Base-by-base conservation (phyloP, 2,329 filamentous ascomycete species). In the Xylariaceae sp. region DNA sequence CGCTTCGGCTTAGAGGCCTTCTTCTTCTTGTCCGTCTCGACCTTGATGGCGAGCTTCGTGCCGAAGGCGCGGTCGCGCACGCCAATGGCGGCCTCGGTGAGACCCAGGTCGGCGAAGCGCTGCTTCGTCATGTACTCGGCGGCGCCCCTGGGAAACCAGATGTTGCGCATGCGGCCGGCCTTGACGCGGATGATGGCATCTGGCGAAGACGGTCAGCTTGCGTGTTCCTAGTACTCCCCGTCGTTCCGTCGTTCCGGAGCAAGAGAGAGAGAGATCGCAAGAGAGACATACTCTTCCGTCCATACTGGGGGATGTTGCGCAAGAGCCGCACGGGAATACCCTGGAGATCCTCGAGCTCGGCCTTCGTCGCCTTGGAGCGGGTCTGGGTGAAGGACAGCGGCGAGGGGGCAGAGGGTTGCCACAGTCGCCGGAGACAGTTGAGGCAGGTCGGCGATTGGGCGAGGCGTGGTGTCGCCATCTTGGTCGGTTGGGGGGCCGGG, bases 291-390 rank as follows among this genome's bases (percentile, higher is more conserved):
- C 74, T 59, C 67, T 73, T 73, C 58, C 74, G 73, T 4, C 77
- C 77, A 59, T 74, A 79, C 17, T 71, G 69, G 18, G 68, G 67
- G 11, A 79, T 72, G 58, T 78, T 73, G 56, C 72, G 61, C 7
- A 78, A 68, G 61, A 79, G 69, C 23, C 77, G 76, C 66, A 79
- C 77, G 17, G 77, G 70, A 10, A 78, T 75, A 60, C 76, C 76
- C 60, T 73, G 68, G 30, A 71, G 66, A 59, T 77, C 74, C 53
- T 71, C 69, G 47, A 72, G 69, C 56, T 73, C 71, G 59, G 71
- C 67, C 52, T 70, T 69, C 53, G 68, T 73, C 62, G 72, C 72
- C 68, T 71, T 76, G 39, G 71, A 69, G 57, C 76, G 76, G 52
- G 70, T 66, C 65, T 75, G 74, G 53, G 65, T 67, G 30, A 69